Evolutionary conservation across 1,284 basidiomycete genomes (phyloP).

Genomic region (Trichosporon sp.): DNA sequence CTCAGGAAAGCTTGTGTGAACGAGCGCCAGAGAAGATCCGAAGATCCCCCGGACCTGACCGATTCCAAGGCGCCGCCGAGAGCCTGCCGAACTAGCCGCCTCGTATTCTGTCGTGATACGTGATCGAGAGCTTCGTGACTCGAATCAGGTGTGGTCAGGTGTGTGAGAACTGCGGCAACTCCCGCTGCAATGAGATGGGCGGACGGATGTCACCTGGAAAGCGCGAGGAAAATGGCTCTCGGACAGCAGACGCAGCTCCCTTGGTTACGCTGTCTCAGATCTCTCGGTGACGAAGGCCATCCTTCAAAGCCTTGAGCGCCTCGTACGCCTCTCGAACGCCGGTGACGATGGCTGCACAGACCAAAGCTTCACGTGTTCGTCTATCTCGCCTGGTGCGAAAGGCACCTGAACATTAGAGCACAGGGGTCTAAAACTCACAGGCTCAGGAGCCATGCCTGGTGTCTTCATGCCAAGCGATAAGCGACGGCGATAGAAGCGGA

Average conservation of each 20-base stretch:
- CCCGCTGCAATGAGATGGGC: neutral
- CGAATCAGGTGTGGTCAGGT: too few relatives aligned
- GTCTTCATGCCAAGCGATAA: too few relatives aligned
- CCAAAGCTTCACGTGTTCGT: neutral
- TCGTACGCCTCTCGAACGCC: neutral
- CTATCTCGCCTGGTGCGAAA: neutral
- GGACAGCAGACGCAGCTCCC: neutral
- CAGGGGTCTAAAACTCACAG: neutral
- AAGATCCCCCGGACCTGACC: neutral
- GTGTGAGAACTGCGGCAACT: neutral
- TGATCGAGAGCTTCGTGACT: too few relatives aligned
- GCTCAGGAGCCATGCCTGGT: neutral
- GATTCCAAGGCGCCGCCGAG: neutral
- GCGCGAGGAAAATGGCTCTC: neutral
- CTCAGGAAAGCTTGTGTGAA: neutral
- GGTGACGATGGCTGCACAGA: neutral
- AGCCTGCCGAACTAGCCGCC: neutral
- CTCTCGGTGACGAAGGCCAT: neutral
- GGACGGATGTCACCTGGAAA: neutral
- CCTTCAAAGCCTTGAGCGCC: too few relatives aligned
- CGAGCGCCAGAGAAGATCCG: neutral
- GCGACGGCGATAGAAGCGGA: too few relatives aligned
- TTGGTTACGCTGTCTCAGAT: neutral
- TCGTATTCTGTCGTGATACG: neutral
- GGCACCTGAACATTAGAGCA: neutral